These are phyloP conservation scores for Caryopteris hybrid DNA, from an alignment of 305 asterid species.

Conservation along the genomic window DNA sequence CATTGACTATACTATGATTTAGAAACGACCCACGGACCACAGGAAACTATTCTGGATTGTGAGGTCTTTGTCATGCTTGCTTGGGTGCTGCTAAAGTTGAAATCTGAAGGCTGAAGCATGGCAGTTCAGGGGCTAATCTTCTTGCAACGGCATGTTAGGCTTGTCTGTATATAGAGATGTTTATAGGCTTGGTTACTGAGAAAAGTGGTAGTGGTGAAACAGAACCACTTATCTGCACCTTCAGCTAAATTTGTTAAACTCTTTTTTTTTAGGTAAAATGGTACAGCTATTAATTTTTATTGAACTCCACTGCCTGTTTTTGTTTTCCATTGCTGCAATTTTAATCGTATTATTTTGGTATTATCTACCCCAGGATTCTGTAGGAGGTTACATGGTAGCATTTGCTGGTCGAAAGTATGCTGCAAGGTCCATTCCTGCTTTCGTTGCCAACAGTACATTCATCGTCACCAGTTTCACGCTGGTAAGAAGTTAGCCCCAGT, in stretches of 20 bases:
- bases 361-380: constrained; percentile 44
- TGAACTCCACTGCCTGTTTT: no score
- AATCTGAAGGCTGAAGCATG: no score
- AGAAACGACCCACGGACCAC: neutral
- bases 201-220: no score
- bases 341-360: neutral
- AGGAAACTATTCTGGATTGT: neutral
- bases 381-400: constrained; percentile 95
- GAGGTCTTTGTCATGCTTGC: no score
- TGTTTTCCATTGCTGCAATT: neutral
- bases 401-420: constrained; percentile 90
- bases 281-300: no score
- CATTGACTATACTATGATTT: neutral
- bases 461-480: constrained; percentile 87
- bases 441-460: constrained; percentile 59
- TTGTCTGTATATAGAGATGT: neutral
- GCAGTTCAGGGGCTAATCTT: neutral
- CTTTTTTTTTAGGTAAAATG: no score
- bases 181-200: no score
- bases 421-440: constrained; percentile 79
- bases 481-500: constrained; percentile 39
- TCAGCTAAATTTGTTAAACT: no score
- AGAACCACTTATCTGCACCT: no score
- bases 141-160: neutral
- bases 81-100: no score